Evolutionary conservation across 169 alveolate species (phyloP).

Genomic region (Theileria annulata): DNA sequence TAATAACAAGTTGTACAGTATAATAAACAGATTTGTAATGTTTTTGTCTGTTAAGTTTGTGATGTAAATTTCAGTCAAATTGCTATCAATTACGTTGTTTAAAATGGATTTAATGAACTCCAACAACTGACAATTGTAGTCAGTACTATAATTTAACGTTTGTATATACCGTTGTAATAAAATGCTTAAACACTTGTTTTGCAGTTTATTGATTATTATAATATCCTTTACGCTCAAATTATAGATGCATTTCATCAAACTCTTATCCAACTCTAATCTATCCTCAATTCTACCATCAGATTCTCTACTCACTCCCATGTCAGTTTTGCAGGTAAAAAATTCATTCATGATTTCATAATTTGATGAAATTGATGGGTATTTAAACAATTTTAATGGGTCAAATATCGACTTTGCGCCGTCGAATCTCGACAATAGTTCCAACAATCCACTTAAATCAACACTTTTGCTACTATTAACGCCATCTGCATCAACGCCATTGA

Average conservation of each 20-base stretch:
- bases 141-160: background rate
- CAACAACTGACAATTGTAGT: background rate
- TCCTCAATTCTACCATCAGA: too few species aligned
- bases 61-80: background rate
- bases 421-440: background rate
- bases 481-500: too few species aligned
- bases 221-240: background rate
- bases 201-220: background rate
- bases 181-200: background rate
- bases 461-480: background rate
- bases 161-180: background rate
- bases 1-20: constrained; percentile 17
- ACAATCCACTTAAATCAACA: background rate
- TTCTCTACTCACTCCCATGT: too few species aligned
- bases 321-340: background rate
- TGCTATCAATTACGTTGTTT: background rate
- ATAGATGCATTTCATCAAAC: background rate
- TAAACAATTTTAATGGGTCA: constrained; percentile 1
- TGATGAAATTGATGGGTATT: background rate
- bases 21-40: background rate
- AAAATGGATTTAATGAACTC: background rate
- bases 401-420: background rate
- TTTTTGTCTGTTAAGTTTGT: background rate
- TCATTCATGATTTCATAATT: background rate
- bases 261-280: background rate